Evolutionary conservation across 805 yeast genomes (phyloP).

Genomic region (Starmerella scarabaei): DNA sequence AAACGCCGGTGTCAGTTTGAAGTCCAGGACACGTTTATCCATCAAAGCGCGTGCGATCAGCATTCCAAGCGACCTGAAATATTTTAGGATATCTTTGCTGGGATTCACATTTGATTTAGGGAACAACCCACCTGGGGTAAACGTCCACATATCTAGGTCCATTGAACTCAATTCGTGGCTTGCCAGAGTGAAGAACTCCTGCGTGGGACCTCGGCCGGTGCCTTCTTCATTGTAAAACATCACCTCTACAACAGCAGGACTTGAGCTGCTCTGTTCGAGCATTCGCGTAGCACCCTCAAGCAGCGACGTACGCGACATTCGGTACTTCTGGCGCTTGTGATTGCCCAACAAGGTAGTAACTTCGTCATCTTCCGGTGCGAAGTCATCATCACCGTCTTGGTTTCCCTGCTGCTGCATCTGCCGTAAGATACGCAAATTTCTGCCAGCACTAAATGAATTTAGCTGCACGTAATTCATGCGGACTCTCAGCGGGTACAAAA

Average conservation of each 20-base stretch:
- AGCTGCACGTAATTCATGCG: slow-evolving; percentile 67
- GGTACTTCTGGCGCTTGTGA: slow-evolving; percentile 62
- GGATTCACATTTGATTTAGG: slow-evolving; percentile 34
- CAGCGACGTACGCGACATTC: slow-evolving; percentile 57
- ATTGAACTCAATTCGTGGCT: slow-evolving; percentile 58
- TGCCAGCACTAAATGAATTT: slow-evolving; percentile 65
- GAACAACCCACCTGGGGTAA: slow-evolving; percentile 43
- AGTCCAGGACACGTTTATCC: slow-evolving; percentile 80
- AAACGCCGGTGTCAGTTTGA: slow-evolving; percentile 59
- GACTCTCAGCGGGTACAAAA: slow-evolving; percentile 72
- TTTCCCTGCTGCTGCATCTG: slow-evolving; percentile 46
- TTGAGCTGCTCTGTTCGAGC: slow-evolving; percentile 57
- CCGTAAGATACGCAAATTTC: slow-evolving; percentile 58
- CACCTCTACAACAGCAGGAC: slow-evolving; percentile 73
- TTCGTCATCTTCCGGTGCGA: slow-evolving; percentile 10
- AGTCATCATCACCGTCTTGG: slow-evolving; percentile 26
- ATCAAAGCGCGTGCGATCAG: slow-evolving; percentile 77
- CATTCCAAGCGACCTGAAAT: slow-evolving; percentile 60
- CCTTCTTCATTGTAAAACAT: slow-evolving; percentile 87
- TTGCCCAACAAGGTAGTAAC: slow-evolving; percentile 41
- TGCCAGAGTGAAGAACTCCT: slow-evolving; percentile 77
- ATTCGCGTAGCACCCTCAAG: slow-evolving; percentile 70
- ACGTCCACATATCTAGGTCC: slow-evolving; percentile 58
- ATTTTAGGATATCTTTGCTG: slow-evolving; percentile 26
- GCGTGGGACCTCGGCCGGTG: slow-evolving; percentile 92